Conservation (phyloP, 108 stramenopile species). For the Discostella stelligeroides region DNA sequence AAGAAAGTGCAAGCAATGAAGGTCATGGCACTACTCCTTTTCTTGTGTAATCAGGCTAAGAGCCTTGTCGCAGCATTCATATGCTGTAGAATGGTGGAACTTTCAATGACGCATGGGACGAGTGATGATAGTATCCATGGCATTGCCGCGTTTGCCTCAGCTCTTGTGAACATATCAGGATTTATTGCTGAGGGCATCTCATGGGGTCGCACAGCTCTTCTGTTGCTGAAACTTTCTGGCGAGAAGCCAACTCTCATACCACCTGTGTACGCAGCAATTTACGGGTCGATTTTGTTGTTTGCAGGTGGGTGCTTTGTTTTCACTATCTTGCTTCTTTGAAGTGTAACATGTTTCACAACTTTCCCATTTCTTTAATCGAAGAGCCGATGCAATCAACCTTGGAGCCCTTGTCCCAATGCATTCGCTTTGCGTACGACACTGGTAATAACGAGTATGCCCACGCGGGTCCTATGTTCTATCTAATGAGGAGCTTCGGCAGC, state of each 20-base stretch:
- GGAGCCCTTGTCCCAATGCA: slow-evolving; percentile 10
- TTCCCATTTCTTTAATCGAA: neutral
- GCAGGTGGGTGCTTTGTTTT: neutral
- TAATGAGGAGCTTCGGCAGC: slow-evolving; percentile 8
- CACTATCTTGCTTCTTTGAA: neutral
- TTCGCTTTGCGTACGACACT: slow-evolving; percentile 11
- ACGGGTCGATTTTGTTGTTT: slow-evolving; percentile 8
- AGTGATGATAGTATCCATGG: slow-evolving; percentile 26
- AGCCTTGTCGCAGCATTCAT: slow-evolving; percentile 5
- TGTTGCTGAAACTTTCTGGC: slow-evolving; percentile 13
- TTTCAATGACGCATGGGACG: slow-evolving; percentile 24
- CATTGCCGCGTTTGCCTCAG: slow-evolving; percentile 12
- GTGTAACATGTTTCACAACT: neutral
- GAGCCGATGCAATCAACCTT: slow-evolving; percentile 20
- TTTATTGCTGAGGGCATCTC: slow-evolving; percentile 26
- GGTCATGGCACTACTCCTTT: slow-evolving; percentile 17
- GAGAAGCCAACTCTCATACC: slow-evolving; percentile 8
- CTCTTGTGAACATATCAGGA: slow-evolving; percentile 14
- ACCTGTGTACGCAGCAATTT: slow-evolving; percentile 5
- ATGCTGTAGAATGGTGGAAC: slow-evolving; percentile 27
- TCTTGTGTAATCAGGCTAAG: slow-evolving; percentile 11
- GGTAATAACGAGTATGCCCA: slow-evolving; percentile 15
- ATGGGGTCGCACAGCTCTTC: slow-evolving; percentile 24
- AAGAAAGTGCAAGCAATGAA: slow-evolving; percentile 28
- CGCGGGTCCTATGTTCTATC: neutral